Percentiles rank a stretch among this genome's conserved stretches.
Conservation (phyloP, 768 basidiomycete species). For the Fibroporia radiculosa region DNA sequence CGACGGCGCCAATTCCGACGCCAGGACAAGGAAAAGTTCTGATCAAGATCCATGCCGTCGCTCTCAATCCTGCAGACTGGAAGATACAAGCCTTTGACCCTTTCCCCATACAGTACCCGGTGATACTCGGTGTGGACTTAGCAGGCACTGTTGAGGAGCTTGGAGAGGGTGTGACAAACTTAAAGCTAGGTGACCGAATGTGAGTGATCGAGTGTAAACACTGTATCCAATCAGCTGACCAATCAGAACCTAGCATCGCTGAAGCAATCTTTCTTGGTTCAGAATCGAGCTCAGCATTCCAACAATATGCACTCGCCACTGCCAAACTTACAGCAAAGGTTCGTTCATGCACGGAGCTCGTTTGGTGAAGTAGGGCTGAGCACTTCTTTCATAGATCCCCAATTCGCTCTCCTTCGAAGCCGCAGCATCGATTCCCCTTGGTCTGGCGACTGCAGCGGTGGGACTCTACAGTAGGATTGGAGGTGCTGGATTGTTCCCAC, state of each 20-base stretch:
- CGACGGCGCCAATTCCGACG: conserved; percentile 14
- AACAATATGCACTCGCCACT: conserved; percentile 11
- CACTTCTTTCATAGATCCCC: conserved; percentile 12
- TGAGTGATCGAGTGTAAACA: conserved; percentile 1
- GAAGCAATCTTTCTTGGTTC: neutral
- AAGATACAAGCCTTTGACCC: conserved; percentile 13
- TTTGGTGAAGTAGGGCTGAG: no score
- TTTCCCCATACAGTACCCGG: conserved; percentile 15
- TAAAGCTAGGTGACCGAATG: conserved; percentile 29
- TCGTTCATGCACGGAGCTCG: no score
- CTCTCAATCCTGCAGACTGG: conserved; percentile 33
- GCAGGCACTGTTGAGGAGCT: conserved; percentile 19
- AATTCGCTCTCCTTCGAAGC: conserved; percentile 7
- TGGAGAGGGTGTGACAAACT: conserved; percentile 26
- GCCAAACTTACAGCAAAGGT: conserved; percentile 10
- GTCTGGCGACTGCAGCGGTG: conserved; percentile 5
- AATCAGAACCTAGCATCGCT: neutral
- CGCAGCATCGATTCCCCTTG: conserved; percentile 8
- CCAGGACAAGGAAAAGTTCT: conserved; percentile 34
- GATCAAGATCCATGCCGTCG: conserved; percentile 30
- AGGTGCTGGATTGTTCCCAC: conserved; percentile 8
- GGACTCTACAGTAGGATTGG: conserved; percentile 4
- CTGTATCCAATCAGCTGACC: neutral
- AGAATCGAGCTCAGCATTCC: conserved; percentile 7
- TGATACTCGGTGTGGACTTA: conserved; percentile 15